Evolutionary conservation across 2,329 filamentous ascomycete species (phyloP), one percentile per base, ranked within the genome.

Genomic region (Pseudocercospora musae): DNA sequence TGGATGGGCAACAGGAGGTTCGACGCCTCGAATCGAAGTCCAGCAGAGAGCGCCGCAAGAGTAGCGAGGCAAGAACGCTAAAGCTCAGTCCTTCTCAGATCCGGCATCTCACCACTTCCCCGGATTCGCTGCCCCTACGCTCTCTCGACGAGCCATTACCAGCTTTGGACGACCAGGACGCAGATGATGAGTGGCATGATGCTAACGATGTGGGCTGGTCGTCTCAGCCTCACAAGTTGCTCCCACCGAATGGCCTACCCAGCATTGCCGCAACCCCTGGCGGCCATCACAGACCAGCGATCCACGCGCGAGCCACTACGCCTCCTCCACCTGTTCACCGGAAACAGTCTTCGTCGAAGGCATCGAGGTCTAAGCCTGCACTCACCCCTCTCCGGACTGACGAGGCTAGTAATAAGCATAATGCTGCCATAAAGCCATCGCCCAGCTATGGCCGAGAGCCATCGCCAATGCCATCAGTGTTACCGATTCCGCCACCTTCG

Each of bases 401-500:
- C 10, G 71, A 73, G 13, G 67, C 71, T n/a, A 18, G 11, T 25
- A 54, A 20, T 46, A 74, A 66, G 9, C 69, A 67, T 1, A 72
- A 68, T 53, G 71, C 59, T 25, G 53, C 57, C 23, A 54, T 54
- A 18, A 78, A 76, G 56, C 71, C 74, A 8, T 72, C 74, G 1
- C 66, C 71, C 2, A 69, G 72, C 20, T 72, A 64, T 62, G 73
- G 78, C 65, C 74, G 60, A 13, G 62, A 72, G 6, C 65, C 74
- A 7, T 80, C 79, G 1, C 79, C 78, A 5, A 80, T 84, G 72
- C 82, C 84, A 15, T 69, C 78, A 7, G 76, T 81, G 1, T 81
- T 88, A 40, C 86, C 86, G 13, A 73, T 88, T 1, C 86, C 86
- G 6, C 86, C 86, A 6, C 74, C 87, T 57, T 88, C 86, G 1